These are phyloP conservation scores for Hevea brasiliensis DNA, from an alignment of 345 rosid genomes.

Conservation along the genomic window DNA sequence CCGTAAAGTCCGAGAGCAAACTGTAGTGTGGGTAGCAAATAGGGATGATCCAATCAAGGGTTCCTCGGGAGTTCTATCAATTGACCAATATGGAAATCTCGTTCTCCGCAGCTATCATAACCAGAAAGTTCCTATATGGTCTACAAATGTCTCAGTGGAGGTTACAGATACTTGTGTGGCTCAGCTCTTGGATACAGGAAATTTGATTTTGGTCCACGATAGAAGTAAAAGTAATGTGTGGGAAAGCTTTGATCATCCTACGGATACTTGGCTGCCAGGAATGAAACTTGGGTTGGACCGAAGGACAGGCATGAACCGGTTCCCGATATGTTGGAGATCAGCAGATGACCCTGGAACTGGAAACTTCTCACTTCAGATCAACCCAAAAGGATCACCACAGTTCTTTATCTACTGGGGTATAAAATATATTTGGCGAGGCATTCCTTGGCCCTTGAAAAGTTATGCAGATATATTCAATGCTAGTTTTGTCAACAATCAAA, in stretches of 20 bases:
- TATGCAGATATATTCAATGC: background rate
- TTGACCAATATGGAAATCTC: background rate
- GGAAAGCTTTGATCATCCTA: background rate
- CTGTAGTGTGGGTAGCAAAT: background rate
- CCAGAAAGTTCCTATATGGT: background rate
- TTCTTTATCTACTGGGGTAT: background rate
- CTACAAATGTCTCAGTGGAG: background rate
- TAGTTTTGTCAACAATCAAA: background rate
- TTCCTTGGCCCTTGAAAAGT: conserved; percentile 6
- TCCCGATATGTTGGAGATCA: background rate
- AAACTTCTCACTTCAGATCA: background rate
- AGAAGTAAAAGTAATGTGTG: background rate
- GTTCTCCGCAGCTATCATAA: background rate
- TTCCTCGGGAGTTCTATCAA: background rate
- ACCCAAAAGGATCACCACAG: background rate
- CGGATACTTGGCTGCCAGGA: background rate
- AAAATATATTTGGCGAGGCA: background rate
- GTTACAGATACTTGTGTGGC: background rate
- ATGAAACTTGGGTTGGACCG: background rate
- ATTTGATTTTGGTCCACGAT: background rate
- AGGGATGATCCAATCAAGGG: background rate
- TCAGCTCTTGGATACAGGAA: background rate
- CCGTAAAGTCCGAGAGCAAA: background rate
- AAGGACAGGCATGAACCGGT: background rate
- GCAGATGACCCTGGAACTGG: background rate